These are phyloP conservation scores for Fusarium sulawesiense DNA, from an alignment of 2,329 filamentous ascomycete species.

Conservation along the genomic window DNA sequence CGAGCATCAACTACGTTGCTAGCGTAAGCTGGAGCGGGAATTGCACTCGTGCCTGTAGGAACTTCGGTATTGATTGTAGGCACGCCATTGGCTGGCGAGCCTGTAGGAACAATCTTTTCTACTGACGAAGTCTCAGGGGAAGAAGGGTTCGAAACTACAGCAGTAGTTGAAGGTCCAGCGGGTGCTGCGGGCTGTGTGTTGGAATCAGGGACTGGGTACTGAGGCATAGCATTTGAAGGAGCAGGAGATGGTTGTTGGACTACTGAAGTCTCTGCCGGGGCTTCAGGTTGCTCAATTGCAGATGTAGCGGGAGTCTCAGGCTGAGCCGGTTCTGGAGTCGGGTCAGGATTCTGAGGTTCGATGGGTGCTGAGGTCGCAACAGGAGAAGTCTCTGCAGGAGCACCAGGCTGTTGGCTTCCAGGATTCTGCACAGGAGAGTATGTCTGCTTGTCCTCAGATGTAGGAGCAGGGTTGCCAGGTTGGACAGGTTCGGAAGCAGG, in stretches of 20 bases:
- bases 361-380: constrained; percentile 4
- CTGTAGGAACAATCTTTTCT: constrained; percentile 23
- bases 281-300: background rate
- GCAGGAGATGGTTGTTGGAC: constrained; percentile 18
- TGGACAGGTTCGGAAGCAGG: constrained; percentile 24
- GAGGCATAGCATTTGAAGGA: constrained; percentile 8
- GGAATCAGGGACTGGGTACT: constrained; percentile 13
- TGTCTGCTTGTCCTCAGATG: constrained; percentile 21
- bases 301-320: constrained; percentile 13
- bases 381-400: constrained; percentile 5
- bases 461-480: constrained; percentile 11
- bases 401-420: constrained; percentile 12
- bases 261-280: constrained; percentile 13
- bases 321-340: constrained; percentile 14
- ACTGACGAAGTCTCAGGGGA: constrained; percentile 12
- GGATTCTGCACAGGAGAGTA: constrained; percentile 19
- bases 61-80: constrained; percentile 57
- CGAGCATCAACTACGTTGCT: constrained; percentile 59
- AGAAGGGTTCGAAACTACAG: constrained; percentile 28
- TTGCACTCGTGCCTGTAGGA: constrained; percentile 53
- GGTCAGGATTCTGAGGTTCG: constrained; percentile 5
- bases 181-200: constrained; percentile 12
- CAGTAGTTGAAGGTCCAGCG: constrained; percentile 6
- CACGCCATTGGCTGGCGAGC: constrained; percentile 51
- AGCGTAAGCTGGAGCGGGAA: constrained; percentile 56